Evolutionary conservation across 441 rosid species (phyloP).

Genomic region (Monsonia emarginata): DNA sequence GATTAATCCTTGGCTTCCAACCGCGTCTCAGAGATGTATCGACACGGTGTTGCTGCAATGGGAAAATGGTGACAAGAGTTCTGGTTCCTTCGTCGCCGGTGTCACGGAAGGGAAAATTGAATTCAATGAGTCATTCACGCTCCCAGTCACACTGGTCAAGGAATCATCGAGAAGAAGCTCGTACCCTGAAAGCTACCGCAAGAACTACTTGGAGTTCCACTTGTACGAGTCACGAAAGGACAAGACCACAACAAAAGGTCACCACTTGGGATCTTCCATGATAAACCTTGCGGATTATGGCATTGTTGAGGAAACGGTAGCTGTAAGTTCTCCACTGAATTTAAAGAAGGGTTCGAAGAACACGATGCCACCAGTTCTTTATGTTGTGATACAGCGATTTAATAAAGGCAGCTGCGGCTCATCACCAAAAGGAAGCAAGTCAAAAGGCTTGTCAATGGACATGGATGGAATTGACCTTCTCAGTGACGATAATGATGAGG

Average conservation of each 20-base stretch:
- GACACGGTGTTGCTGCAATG: slow-evolving; percentile 77
- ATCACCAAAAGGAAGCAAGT: slow-evolving; percentile 22
- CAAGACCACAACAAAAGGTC: slow-evolving; percentile 34
- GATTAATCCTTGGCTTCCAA: slow-evolving; percentile 93
- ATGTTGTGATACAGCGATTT: slow-evolving; percentile 46
- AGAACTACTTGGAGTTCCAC: slow-evolving; percentile 60
- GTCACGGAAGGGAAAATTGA: slow-evolving; percentile 89
- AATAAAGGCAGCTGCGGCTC: slow-evolving; percentile 32
- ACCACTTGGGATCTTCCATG: slow-evolving; percentile 58
- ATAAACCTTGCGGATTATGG: slow-evolving; percentile 73
- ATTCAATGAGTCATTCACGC: slow-evolving; percentile 67
- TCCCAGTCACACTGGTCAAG: slow-evolving; percentile 53
- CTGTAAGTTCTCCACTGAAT: slow-evolving; percentile 35
- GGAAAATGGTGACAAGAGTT: slow-evolving; percentile 68
- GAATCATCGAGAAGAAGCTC: slow-evolving; percentile 46
- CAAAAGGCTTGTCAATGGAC: slow-evolving; percentile 38
- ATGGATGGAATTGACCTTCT: slow-evolving; percentile 54
- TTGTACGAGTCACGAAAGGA: slow-evolving; percentile 85
- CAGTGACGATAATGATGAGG: slow-evolving; percentile 77
- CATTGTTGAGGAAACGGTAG: slow-evolving; percentile 36
- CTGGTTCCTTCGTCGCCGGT: slow-evolving; percentile 54
- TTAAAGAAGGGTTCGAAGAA: slow-evolving; percentile 54
- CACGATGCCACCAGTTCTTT: slow-evolving; percentile 39
- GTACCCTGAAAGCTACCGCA: slow-evolving; percentile 41
- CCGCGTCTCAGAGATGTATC: slow-evolving; percentile 71